phyloP scores from a whole-genome alignment of 768 basidiomycete genomes.

The Lactarius evosmus region DNA sequence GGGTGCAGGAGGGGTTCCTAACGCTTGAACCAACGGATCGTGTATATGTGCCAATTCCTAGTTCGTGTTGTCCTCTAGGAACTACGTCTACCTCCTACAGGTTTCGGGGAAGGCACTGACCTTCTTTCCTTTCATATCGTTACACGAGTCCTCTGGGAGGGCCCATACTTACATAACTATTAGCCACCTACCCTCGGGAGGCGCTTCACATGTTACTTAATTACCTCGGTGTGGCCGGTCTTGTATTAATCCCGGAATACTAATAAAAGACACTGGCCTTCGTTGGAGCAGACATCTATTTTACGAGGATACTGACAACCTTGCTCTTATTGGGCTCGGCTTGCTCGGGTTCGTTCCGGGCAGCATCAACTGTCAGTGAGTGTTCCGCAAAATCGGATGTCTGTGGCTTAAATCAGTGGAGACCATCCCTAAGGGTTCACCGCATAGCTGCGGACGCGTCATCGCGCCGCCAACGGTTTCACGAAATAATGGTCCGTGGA shows the following conservation, averaged over 20 bases:
- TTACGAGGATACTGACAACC: neutral
- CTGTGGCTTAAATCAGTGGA: neutral
- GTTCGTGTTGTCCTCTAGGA: neutral
- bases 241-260: no score
- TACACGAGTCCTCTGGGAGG: no score
- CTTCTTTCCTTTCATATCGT: no score
- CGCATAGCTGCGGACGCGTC: neutral
- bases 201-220: no score
- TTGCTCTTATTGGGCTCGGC: neutral
- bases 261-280: neutral
- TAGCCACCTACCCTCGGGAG: no score
- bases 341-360: neutral
- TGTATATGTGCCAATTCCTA: neutral
- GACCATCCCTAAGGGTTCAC: neutral
- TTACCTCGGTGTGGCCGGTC: no score
- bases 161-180: no score
- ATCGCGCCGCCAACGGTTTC: neutral
- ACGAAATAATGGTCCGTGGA: neutral
- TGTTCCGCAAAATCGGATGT: neutral
- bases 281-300: neutral
- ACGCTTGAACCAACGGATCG: conserved; percentile 17
- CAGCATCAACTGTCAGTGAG: neutral
- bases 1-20: conserved; percentile 2
- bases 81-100: conserved; percentile 14
- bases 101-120: neutral